Evolutionary conservation across 1,284 basidiomycete species (phyloP).

Genomic region (Garcileccinum viscosum): DNA sequence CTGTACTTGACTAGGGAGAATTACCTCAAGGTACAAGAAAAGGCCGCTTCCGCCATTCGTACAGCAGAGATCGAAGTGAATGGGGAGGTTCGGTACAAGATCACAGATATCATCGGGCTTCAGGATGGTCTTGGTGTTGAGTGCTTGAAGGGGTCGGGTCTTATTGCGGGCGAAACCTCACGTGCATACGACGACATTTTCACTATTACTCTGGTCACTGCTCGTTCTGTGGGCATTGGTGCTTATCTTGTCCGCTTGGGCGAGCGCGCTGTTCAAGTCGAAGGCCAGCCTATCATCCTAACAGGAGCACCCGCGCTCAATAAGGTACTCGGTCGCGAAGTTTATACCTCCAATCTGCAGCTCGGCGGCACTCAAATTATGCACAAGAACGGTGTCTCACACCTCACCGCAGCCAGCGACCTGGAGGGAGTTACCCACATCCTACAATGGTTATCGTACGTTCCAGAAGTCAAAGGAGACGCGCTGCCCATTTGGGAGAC

Average conservation of each 20-base stretch:
- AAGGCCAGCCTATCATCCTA: constrained; percentile 98
- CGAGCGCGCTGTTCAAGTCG: constrained; percentile 98
- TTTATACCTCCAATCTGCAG: constrained; percentile 98
- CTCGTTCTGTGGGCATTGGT: constrained; percentile 98
- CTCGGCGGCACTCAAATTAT: constrained; percentile 99
- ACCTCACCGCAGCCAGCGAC: constrained; percentile 93
- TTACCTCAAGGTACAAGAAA: constrained; percentile 82
- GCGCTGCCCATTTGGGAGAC: constrained; percentile 78
- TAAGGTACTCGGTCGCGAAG: constrained; percentile 98
- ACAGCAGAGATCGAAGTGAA: constrained; percentile 86
- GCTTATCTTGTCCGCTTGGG: constrained; percentile 98
- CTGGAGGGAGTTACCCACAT: constrained; percentile 93
- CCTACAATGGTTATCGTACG: constrained; percentile 93
- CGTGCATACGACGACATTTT: constrained; percentile 99
- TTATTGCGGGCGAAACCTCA: constrained; percentile 98
- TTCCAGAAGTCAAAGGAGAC: constrained; percentile 82
- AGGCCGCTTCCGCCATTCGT: constrained; percentile 79
- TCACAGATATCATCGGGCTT: constrained; percentile 95
- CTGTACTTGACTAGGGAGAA: constrained; percentile 93
- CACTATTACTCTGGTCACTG: constrained; percentile 98
- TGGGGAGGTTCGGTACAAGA: constrained; percentile 89
- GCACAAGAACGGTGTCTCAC: constrained; percentile 99
- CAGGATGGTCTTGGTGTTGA: constrained; percentile 99
- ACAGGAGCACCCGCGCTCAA: constrained; percentile 97
- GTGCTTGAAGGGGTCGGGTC: constrained; percentile 93